Base-by-base conservation (phyloP, 352 stramenopile species). In the Thalassiosira hispida region DNA sequence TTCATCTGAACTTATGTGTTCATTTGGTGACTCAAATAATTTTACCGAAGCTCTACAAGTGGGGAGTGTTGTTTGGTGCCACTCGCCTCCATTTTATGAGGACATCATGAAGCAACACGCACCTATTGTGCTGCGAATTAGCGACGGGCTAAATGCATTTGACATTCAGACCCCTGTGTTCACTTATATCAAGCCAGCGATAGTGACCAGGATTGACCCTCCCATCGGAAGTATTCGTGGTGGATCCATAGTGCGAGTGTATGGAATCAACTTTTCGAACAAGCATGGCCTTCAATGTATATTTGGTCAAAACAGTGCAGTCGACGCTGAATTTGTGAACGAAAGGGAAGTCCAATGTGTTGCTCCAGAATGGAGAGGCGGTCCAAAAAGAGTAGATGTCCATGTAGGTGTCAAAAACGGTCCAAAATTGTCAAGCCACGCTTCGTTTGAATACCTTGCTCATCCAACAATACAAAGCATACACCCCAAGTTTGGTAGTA, bases 261-360 rank as follows among this genome's bases (percentile, higher is more conserved):
- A 27, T 40, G 84, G 84, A 22, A 57, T 79, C 5, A 79, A 84
- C 44, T 90, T 90, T 77, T 27, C 57, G 9, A 83, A 77, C 42
- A 81, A 83, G 49, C 18, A 23, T 71, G 70, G 68, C 27, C 69
- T 84, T 46, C 47, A 76, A 63, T 90, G 84, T 44, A 31, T 79
- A 14, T 90, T 90, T 78, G 84, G 73, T 46, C 44, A 46, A 60
- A 14, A 64, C 47, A 12, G n/a, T 20, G 22, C 31, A n/a, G 61
- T 60, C n/a, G 44, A 53, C 51, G 61, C 70, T 22, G 38, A 75
- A 52, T 80, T 81, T 40, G 18, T 83, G 38, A 52, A 64, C 47
- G 51, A 75, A 8, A 64, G 57, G 12, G 60, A 80, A 74, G 29
- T 84, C 11, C 20, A 56, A 16, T 86, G 78, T 25, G 25, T 66